Evolutionary conservation across 2,329 filamentous ascomycete species (phyloP).

Genomic region (Didymella lethalis): DNA sequence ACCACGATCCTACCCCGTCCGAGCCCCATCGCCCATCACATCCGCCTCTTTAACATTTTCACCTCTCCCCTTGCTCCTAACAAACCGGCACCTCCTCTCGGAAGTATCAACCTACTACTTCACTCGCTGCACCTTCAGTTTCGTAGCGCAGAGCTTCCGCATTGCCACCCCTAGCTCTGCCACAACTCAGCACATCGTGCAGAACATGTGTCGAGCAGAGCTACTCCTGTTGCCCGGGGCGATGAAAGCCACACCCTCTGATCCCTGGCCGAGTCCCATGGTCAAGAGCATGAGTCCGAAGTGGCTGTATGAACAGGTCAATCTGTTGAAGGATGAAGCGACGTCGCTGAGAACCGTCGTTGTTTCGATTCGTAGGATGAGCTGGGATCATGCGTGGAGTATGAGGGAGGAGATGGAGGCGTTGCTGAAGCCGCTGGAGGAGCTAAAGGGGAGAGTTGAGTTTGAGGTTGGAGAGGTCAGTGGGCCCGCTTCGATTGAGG

Average conservation of each 20-base stretch:
- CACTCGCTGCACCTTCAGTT: slow-evolving; percentile 24
- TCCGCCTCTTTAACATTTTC: background rate
- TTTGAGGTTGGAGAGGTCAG: slow-evolving; percentile 24
- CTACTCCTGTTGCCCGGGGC: slow-evolving; percentile 13
- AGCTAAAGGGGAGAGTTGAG: slow-evolving; percentile 11
- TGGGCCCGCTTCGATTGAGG: slow-evolving; percentile 8
- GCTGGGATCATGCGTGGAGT: slow-evolving; percentile 9
- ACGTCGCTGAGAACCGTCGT: slow-evolving; percentile 10
- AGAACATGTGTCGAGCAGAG: slow-evolving; percentile 14
- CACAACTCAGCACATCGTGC: background rate
- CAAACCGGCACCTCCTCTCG: slow-evolving; percentile 16
- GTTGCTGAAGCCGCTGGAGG: slow-evolving; percentile 21
- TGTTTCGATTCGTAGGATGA: slow-evolving; percentile 18
- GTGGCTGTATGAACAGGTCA: slow-evolving; percentile 22
- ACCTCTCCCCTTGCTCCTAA: background rate
- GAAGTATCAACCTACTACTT: slow-evolving; percentile 28
- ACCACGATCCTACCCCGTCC: slow-evolving; percentile 28
- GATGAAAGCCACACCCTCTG: slow-evolving; percentile 2
- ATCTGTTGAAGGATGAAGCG: slow-evolving; percentile 23
- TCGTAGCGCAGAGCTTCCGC: slow-evolving; percentile 15
- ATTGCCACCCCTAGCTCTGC: background rate
- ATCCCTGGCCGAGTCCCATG: background rate
- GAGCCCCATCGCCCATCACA: slow-evolving; percentile 20
- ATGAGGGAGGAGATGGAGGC: slow-evolving; percentile 18
- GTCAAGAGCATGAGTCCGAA: slow-evolving; percentile 7